Percentiles rank a stretch among this genome's conserved stretches.
Evolutionary conservation across 139 green algal genomes (phyloP).

Genomic region (Chlorella sorokiniana): DNA sequence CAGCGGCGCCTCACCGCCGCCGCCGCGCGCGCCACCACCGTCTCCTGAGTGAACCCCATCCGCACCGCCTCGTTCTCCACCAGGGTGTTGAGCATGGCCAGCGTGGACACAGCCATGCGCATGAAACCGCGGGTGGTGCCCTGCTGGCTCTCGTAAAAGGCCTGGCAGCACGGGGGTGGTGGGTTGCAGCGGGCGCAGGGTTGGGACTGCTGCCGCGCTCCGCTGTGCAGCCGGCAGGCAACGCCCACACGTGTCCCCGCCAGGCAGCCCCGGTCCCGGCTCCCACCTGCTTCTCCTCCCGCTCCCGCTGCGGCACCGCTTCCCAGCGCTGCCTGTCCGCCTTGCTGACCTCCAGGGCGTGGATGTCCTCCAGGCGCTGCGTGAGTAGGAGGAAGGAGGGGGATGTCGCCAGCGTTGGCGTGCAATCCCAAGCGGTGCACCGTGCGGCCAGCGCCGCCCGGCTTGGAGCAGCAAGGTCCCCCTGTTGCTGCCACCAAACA

Average conservation of each 20-base stretch:
- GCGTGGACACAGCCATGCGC: constrained; percentile 57
- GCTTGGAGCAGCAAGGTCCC: too few relatives aligned
- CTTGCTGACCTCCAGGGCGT: constrained; percentile 68
- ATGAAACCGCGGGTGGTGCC: constrained; percentile 67
- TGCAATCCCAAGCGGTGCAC: neutral
- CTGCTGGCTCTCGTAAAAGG: constrained; percentile 34
- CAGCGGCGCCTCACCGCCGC: constrained; percentile 5
- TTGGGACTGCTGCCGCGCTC: too few relatives aligned
- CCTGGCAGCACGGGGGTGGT: neutral
- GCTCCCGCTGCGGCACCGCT: constrained; percentile 48
- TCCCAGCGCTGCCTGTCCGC: constrained; percentile 64
- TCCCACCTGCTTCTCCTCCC: constrained; percentile 60
- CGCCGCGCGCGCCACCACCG: constrained; percentile 3
- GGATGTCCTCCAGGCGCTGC: constrained; percentile 62
- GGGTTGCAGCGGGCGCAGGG: too few relatives aligned
- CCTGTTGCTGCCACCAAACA: neutral
- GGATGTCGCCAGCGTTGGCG: neutral
- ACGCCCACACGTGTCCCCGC: too few relatives aligned
- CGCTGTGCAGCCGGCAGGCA: neutral
- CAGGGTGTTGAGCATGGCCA: constrained; percentile 74
- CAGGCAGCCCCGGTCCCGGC: constrained; percentile 45
- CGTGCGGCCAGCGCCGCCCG: neutral
- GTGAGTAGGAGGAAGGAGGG: neutral
- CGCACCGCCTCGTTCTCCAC: constrained; percentile 40
- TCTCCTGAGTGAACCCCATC: constrained; percentile 9